Conservation (phyloP, 257 asterid genomes). For the Solanum arcanum region DNA sequence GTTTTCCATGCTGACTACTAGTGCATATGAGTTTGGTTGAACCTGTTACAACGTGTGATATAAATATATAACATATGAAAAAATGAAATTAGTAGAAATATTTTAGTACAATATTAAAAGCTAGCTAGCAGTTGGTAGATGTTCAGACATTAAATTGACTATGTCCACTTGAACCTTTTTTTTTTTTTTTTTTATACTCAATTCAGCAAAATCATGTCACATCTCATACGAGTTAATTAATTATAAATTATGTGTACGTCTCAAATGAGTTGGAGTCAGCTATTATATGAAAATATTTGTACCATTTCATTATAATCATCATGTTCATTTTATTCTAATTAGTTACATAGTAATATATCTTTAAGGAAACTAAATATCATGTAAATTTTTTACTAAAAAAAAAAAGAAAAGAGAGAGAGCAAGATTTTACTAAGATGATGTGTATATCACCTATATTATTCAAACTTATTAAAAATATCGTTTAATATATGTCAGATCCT, state of each 20-base stretch:
- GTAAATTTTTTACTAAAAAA: not conserved
- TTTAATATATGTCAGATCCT: rapidly evolving
- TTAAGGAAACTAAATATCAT: no score
- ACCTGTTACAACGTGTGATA: conserved; percentile 22
- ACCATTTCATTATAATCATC: not conserved
- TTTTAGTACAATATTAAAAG: not conserved
- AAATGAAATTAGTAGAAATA: not conserved
- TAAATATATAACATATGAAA: not conserved
- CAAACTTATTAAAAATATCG: rapidly evolving
- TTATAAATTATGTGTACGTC: not conserved
- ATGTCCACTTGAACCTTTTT: not conserved
- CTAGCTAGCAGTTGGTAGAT: not conserved
- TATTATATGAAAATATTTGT: not conserved
- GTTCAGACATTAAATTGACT: not conserved
- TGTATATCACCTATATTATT: not conserved
- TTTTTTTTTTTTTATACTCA: not conserved
- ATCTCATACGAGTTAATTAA: not conserved
- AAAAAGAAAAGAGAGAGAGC: no score
- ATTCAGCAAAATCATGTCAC: not conserved
- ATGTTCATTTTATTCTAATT: not conserved
- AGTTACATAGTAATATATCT: not conserved
- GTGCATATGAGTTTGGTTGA: conserved; percentile 60
- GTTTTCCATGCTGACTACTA: conserved; percentile 63
- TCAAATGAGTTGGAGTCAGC: not conserved
- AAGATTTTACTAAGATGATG: not conserved